A percentile compares a stretch with the other conserved stretches of the same genome.
These are phyloP conservation scores for Rubia balearica DNA, from an alignment of 305 asterid genomes.

Conservation along the genomic window DNA sequence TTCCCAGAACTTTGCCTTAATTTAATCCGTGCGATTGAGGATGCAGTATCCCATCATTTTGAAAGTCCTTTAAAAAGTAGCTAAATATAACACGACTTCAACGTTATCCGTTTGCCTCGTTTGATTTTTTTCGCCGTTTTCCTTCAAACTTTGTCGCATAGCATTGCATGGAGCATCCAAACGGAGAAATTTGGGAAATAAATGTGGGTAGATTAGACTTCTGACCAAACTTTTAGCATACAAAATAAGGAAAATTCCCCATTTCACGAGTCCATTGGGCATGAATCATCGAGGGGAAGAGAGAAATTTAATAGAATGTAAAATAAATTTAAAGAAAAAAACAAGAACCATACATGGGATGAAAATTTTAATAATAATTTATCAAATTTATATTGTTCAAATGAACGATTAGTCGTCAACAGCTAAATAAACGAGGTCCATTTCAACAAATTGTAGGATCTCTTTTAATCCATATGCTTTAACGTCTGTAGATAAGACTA, in stretches of 20 bases:
- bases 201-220: not conserved
- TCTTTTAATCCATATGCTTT: not conserved
- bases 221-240: not conserved
- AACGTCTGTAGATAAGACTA: not conserved
- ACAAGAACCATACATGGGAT: not conserved
- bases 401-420: not conserved
- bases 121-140: slow-evolving; percentile 1
- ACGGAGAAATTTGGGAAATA: not conserved
- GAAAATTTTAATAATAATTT: not conserved
- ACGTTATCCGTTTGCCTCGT: not conserved
- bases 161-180: not conserved
- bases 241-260: not conserved
- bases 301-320: too few species aligned
- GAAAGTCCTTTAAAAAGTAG: slow-evolving; percentile 12
- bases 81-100: not conserved
- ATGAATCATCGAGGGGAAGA: too few species aligned
- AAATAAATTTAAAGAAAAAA: too few species aligned
- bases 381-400: not conserved
- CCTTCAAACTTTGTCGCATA: not conserved
- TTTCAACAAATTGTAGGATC: not conserved
- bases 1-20: too few species aligned
- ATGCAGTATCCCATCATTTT: slow-evolving; percentile 4
- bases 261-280: not conserved
- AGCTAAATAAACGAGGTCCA: not conserved
- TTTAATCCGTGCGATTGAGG: not conserved